Percentiles rank a stretch among this genome's conserved stretches.
Conservation (phyloP, 2,329 filamentous ascomycete species). For the Colletotrichum theobromicola region DNA sequence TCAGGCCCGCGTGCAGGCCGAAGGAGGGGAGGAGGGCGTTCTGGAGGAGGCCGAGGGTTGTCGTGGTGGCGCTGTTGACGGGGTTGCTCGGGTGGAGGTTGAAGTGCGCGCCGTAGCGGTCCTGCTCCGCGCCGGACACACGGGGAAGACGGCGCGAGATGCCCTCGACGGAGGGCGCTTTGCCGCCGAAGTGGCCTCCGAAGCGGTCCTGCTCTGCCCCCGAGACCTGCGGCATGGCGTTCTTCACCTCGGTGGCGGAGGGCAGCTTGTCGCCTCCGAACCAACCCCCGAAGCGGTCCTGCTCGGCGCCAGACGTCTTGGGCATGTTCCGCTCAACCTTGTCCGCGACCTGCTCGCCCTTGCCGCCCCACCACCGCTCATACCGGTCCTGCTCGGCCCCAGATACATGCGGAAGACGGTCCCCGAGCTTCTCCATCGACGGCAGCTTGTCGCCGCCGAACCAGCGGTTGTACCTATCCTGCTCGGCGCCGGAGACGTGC, state of each 20-base stretch:
- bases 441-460: constrained; percentile 22
- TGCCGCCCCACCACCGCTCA: constrained; percentile 6
- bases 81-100: constrained; percentile 14
- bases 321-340: constrained; percentile 13
- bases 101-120: constrained; percentile 28
- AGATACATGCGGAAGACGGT: constrained; percentile 4
- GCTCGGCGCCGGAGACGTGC: constrained; percentile 18
- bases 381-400: constrained; percentile 27
- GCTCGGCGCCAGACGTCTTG: constrained; percentile 20
- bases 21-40: constrained; percentile 60
- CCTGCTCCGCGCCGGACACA: constrained; percentile 19
- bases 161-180: not conserved
- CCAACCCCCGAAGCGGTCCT: constrained; percentile 23
- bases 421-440: not conserved
- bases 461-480: constrained; percentile 23
- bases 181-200: constrained; percentile 12
- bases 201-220: constrained; percentile 20
- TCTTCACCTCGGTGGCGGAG: constrained; percentile 23
- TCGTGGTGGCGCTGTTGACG: constrained; percentile 20
- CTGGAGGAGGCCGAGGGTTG: constrained; percentile 53
- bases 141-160: constrained; percentile 7
- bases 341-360: not conserved
- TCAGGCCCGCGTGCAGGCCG: constrained; percentile 56
- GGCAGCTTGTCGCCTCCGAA: constrained; percentile 22
- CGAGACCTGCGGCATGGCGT: not conserved